Evolutionary conservation across 192 early-diverging fungal species (phyloP).

Genomic region (Cladochytrium replicatum): DNA sequence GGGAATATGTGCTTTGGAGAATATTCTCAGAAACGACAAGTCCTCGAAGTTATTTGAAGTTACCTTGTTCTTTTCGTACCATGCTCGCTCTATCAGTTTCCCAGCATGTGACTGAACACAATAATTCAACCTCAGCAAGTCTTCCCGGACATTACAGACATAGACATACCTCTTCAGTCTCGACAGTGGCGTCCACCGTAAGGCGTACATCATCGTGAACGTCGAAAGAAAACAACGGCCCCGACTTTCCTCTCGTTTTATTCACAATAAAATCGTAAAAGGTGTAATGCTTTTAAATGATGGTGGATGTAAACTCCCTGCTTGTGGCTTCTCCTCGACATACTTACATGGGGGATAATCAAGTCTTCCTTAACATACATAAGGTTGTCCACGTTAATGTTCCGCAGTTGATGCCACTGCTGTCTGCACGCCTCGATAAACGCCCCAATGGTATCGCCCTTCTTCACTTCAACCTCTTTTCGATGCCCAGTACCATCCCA

Average conservation of each 20-base stretch:
- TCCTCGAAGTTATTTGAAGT: too few relatives aligned
- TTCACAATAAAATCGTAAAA: slow-evolving; percentile 93
- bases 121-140: neutral
- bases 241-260: slow-evolving; percentile 91
- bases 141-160: neutral
- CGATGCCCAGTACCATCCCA: slow-evolving; percentile 97
- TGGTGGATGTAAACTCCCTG: neutral
- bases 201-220: slow-evolving; percentile 89
- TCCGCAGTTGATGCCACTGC: slow-evolving; percentile 74
- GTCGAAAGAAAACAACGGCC: slow-evolving; percentile 88
- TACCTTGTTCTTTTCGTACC: slow-evolving; percentile 26
- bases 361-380: slow-evolving; percentile 93
- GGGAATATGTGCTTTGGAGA: slow-evolving; percentile 94
- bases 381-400: slow-evolving; percentile 72
- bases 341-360: slow-evolving; percentile 82
- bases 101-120: slow-evolving; percentile 71
- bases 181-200: slow-evolving; percentile 66
- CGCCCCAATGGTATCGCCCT: slow-evolving; percentile 77
- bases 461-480: slow-evolving; percentile 59
- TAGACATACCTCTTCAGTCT: slow-evolving; percentile 70
- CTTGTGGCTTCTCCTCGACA: neutral
- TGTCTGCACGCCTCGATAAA: slow-evolving; percentile 76
- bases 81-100: slow-evolving; percentile 76
- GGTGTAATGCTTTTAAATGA: slow-evolving; percentile 30
- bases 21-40: too few relatives aligned